Base-by-base conservation (phyloP, 202 grass and related monocot genomes). In the Panicum hallii region DNA sequence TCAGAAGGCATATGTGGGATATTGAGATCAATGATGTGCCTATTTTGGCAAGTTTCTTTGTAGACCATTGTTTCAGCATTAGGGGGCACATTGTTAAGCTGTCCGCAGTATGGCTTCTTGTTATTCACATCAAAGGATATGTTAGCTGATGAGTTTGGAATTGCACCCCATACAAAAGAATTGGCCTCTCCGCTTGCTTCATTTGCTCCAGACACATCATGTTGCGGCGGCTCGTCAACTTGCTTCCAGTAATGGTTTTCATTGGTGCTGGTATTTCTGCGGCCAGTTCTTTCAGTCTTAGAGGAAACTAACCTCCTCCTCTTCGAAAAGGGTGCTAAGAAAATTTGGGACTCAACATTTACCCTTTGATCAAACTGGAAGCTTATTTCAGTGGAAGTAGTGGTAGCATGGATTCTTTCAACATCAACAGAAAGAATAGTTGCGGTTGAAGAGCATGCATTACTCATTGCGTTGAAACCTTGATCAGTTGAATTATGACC, bases 231-330 rank as follows among this genome's bases (percentile, higher is more conserved):
- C 64, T 56, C 72, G 64, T 74, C 90, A 77, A 75, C 70, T 86
- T 90, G 61, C 50, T 90, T 90, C 86, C 79, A 79, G 30, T 74
- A 28, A 83, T 87, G 82, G 3, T 60, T 73, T 89, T 90, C 89
- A 82, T 54, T 74, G 50, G 65, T 49, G 9, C 67, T 45, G 46
- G 78, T 69, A 75, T 75, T 86, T 79, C 68, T 87, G 47, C 68
- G 66, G 82, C 72, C 52, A 81, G 62, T 87, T 82, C 78, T 88
- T 79, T 94, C 91, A 71, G 82, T 70, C 79, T 92, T 94, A 34
- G 66, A 92, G 42, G 85, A 87, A 84, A 81, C 86, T 82, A 95
- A 67, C 75, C 89, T 94, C 60, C 91, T 98, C 38, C 86, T 91
- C 86, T 95, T 95, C 32, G 86, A 65, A 57, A 91, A 62, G 40